Conservation (phyloP, 2,329 filamentous ascomycete species). For the Penicillium occitanis region DNA sequence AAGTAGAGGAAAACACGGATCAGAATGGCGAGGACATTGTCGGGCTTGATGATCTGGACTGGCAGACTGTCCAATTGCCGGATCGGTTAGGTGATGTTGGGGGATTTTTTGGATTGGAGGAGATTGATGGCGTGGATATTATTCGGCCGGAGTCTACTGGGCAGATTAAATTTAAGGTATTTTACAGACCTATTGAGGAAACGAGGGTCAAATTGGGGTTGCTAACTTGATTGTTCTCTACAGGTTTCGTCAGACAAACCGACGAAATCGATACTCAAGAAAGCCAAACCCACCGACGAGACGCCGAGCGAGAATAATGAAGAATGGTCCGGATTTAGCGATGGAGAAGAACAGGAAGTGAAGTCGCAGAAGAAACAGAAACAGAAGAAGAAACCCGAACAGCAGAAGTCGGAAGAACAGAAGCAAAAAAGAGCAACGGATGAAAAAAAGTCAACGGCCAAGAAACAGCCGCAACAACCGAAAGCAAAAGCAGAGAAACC, state of each 20-base stretch:
- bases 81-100: constrained; percentile 85
- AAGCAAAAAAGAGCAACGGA: constrained; percentile 37
- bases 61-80: constrained; percentile 66
- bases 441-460: constrained; percentile 29
- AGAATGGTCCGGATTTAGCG: constrained; percentile 67
- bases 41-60: constrained; percentile 55
- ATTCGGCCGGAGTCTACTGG: constrained; percentile 62
- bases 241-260: constrained; percentile 37
- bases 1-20: constrained; percentile 24
- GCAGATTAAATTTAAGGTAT: constrained; percentile 45
- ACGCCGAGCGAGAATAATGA: constrained; percentile 34
- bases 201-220: background rate
- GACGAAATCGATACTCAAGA: constrained; percentile 35
- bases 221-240: constrained; percentile 14
- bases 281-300: constrained; percentile 21
- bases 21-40: constrained; percentile 33
- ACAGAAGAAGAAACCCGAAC: constrained; percentile 2
- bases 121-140: constrained; percentile 89
- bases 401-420: constrained; percentile 29
- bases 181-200: background rate
- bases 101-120: constrained; percentile 88
- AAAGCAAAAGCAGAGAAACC: constrained; percentile 35
- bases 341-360: constrained; percentile 43
- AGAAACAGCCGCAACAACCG: constrained; percentile 28
- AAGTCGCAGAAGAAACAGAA: constrained; percentile 28